Conservation (phyloP, 2,329 filamentous ascomycete species). For the Stromatinia cepivora region DNA sequence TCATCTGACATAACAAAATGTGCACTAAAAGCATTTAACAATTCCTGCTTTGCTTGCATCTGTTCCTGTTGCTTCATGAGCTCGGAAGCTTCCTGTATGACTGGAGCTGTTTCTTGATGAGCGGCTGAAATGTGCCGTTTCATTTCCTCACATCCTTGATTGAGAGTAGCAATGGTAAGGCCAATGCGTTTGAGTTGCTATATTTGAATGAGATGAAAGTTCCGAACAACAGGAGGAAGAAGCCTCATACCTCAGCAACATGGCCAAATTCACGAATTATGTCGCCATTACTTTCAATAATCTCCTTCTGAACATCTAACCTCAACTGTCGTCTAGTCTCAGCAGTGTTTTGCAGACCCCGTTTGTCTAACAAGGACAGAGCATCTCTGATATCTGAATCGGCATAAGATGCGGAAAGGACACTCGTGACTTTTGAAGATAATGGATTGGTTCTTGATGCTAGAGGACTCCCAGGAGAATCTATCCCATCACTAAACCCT, state of each 20-base stretch:
- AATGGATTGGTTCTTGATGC: constrained; percentile 57
- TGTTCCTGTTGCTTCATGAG: constrained; percentile 73
- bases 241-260: constrained; percentile 73
- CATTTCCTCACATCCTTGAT: constrained; percentile 78
- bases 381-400: constrained; percentile 90
- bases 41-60: constrained; percentile 74
- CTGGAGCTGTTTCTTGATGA: constrained; percentile 69
- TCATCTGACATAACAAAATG: constrained; percentile 86
- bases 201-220: constrained; percentile 35
- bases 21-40: constrained; percentile 73
- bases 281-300: constrained; percentile 88
- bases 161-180: constrained; percentile 72
- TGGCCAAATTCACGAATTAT: constrained; percentile 85
- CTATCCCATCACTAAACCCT: constrained; percentile 31
- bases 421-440: constrained; percentile 76
- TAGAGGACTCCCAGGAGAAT: constrained; percentile 35
- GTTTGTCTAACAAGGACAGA: constrained; percentile 72
- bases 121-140: constrained; percentile 74
- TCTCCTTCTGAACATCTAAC: constrained; percentile 83
- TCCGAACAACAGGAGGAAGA: background rate
- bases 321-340: constrained; percentile 78
- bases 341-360: constrained; percentile 69
- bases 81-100: constrained; percentile 73
- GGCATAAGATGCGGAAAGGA: constrained; percentile 88
- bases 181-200: constrained; percentile 88